Evolutionary conservation across 2,329 filamentous ascomycete genomes (phyloP), one percentile per base, ranked within the genome.

Genomic region (Aspergillus fumigatiaffinis): DNA sequence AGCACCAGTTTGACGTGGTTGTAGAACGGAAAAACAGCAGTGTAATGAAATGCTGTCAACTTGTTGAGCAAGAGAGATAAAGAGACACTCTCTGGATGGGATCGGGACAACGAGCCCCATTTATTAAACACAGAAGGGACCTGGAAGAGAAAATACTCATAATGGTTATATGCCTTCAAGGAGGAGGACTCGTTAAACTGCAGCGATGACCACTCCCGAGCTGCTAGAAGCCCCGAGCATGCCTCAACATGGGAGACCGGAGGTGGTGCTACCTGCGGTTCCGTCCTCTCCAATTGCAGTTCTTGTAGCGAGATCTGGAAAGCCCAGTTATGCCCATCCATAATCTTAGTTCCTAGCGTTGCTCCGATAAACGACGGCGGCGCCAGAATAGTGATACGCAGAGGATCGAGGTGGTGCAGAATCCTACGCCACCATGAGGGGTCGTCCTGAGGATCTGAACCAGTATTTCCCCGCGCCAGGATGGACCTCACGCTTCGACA

Each of bases 131-230:
- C 79, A 14, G 86, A 86, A 0, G 85, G 87, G 6, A 87, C 82
- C 1, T 80, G 77, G 48, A 85, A 84, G 38, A 86, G 77, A 66
- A 87, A 90, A 73, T 87, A 91, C 65, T 91, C 86, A 69, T 90
- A 88, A 3, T 84, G 86, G 50, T 82, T 82, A 73, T 90, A 92
- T 5, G 85, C 87, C 56, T 81, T 81, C n/a, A 88, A 81, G 4
- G 85, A 90, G 0, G 88, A 90, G 8, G 88, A 88, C 74, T 93
- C 89, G 68, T 92, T 92, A 61, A 91, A 82, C 1, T 83, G 76
- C 0, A 91, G 66, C 20, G 82, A 80, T 0, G 79, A 80, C 89
- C 90, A 92, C 1, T 82, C 82, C 1, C 83, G 80, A n/a, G 82
- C 75, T 26, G 79, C 79, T 48, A 90, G 80, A 0, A 91, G 72